Evolutionary conservation across 73 alveolate genomes (phyloP).

Genomic region (Paramecium caudatum): DNA sequence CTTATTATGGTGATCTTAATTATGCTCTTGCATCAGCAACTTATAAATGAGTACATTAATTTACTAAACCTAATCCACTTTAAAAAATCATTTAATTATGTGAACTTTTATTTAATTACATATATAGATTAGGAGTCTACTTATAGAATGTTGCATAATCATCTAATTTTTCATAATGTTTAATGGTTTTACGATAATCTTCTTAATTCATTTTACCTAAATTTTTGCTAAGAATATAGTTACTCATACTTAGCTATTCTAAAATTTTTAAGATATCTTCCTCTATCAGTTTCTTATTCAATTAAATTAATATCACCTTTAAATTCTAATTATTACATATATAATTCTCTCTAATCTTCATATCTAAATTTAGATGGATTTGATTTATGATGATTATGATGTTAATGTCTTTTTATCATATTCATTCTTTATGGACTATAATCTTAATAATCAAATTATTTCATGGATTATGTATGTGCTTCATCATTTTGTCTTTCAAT

Average conservation of each 20-base stretch:
- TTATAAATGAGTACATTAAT: background rate
- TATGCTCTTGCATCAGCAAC: conserved; percentile 26
- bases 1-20: conserved; percentile 12
- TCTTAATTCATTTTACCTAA: background rate
- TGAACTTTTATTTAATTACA: background rate
- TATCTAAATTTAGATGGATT: background rate
- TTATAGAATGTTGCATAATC: conserved; percentile 34
- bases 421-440: conserved; percentile 39
- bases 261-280: conserved; percentile 1
- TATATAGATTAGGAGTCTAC: conserved; percentile 26
- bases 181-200: conserved; percentile 50
- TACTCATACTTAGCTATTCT: conserved; percentile 34
- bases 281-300: conserved; percentile 24
- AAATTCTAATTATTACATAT: background rate
- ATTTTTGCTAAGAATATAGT: background rate
- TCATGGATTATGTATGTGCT: conserved; percentile 28
- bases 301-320: background rate
- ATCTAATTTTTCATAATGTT: conserved; percentile 26
- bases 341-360: background rate
- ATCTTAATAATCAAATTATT: background rate
- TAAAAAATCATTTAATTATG: background rate
- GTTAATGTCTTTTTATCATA: conserved; percentile 16
- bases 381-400: conserved; percentile 42
- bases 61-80: conserved; percentile 53
- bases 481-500: conserved; percentile 45